Evolutionary conservation across 306 rosid genomes (phyloP).

Genomic region (Styphnolobium japonicum): DNA sequence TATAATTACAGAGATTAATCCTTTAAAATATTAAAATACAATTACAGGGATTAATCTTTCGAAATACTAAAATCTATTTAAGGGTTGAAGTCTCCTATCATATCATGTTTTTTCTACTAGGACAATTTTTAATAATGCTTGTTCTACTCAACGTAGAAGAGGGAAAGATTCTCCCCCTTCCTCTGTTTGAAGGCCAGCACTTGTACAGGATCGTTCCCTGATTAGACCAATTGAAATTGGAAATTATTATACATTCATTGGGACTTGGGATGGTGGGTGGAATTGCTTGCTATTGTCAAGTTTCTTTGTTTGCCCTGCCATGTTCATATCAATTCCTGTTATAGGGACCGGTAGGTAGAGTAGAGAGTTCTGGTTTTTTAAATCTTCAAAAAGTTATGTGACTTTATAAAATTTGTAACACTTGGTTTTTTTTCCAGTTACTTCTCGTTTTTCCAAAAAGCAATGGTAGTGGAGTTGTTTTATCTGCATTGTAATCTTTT

Average conservation of each 20-base stretch:
- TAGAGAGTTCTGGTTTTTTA: conserved; percentile 3
- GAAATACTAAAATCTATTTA: no score
- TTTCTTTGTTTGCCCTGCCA: conserved; percentile 1
- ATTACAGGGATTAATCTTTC: no score
- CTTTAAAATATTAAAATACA: no score
- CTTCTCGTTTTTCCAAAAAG: conserved; percentile 17
- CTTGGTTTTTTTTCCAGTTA: conserved; percentile 13
- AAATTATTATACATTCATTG: background rate
- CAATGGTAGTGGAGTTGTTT: conserved; percentile 19
- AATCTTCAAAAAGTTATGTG: conserved; percentile 42
- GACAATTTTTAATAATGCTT: no score
- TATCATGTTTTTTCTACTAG: no score
- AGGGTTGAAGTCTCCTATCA: no score
- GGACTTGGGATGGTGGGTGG: background rate
- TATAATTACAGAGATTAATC: no score
- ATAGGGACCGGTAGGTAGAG: conserved; percentile 39
- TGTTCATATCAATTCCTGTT: conserved; percentile 11
- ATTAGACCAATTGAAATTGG: background rate
- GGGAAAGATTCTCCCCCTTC: background rate
- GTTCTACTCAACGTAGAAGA: conserved; percentile 3
- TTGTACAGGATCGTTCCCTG: background rate
- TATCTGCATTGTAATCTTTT: conserved; percentile 15
- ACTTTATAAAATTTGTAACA: conserved; percentile 47
- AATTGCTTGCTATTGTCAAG: conserved; percentile 16
- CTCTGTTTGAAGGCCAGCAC: conserved; percentile 4